Evolutionary conservation across 2,329 filamentous ascomycete genomes (phyloP).

Genomic region (Neopestalotiopsis clavispora): DNA sequence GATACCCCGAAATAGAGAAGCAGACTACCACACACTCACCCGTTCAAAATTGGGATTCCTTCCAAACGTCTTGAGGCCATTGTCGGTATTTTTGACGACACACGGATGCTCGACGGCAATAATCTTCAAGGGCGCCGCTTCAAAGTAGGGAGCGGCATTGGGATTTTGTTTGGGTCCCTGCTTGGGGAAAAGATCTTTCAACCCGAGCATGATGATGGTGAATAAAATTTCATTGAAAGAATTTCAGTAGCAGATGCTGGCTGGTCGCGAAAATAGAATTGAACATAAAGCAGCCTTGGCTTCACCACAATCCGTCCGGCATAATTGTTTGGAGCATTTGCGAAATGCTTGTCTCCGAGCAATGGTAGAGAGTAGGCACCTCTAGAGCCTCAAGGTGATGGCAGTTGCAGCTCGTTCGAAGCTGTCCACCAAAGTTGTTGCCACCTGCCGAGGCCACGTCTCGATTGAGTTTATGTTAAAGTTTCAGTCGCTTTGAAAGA

Average conservation of each 20-base stretch:
- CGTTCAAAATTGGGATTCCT: slow-evolving; percentile 42
- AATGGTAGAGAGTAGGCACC: background rate
- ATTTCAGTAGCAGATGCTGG: background rate
- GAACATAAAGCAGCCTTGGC: background rate
- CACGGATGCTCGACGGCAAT: slow-evolving; percentile 50
- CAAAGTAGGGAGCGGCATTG: slow-evolving; percentile 20
- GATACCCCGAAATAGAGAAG: background rate
- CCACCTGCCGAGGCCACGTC: too few species aligned
- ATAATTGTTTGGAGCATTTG: background rate
- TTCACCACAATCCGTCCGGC: background rate
- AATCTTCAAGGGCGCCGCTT: slow-evolving; percentile 33
- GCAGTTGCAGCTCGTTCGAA: too few species aligned
- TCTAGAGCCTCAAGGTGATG: too few species aligned
- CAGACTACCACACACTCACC: slow-evolving; percentile 28
- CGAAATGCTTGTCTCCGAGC: background rate
- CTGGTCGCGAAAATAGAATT: background rate
- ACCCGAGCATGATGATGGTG: slow-evolving; percentile 18
- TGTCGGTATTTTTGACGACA: slow-evolving; percentile 45
- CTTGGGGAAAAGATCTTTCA: slow-evolving; percentile 18
- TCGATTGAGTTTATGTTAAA: too few species aligned
- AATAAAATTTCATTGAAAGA: background rate
- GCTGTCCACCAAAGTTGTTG: too few species aligned
- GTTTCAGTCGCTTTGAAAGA: too few species aligned
- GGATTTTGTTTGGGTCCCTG: slow-evolving; percentile 15
- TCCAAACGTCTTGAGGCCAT: slow-evolving; percentile 46